These are phyloP conservation scores for Pterula multifida DNA, from an alignment of 1,284 basidiomycete genomes.

Conservation along the genomic window DNA sequence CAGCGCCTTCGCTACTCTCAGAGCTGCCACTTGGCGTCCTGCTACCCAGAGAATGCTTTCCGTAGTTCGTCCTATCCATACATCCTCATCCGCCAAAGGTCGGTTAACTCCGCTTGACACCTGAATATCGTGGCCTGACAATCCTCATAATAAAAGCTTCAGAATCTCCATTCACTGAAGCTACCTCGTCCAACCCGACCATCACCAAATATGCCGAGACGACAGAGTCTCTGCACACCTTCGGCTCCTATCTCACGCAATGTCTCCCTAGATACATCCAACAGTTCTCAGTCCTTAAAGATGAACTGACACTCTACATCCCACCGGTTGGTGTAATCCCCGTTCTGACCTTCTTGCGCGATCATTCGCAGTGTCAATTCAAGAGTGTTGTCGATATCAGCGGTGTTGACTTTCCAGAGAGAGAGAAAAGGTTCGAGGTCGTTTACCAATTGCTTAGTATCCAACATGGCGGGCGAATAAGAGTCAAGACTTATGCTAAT, in stretches of 20 bases:
- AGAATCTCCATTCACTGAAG: slow-evolving; percentile 73
- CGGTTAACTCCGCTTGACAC: slow-evolving; percentile 7
- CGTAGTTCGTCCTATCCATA: slow-evolving; percentile 19
- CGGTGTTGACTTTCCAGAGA: slow-evolving; percentile 91
- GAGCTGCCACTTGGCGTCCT: neutral
- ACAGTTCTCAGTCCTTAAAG: slow-evolving; percentile 96
- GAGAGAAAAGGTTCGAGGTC: slow-evolving; percentile 92
- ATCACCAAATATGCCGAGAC: slow-evolving; percentile 56
- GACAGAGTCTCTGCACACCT: slow-evolving; percentile 72
- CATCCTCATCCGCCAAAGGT: slow-evolving; percentile 41
- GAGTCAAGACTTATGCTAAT: slow-evolving; percentile 96
- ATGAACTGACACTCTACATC: slow-evolving; percentile 89
- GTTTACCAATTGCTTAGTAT: slow-evolving; percentile 93
- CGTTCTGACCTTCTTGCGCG: slow-evolving; percentile 86
- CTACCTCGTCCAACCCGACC: slow-evolving; percentile 78
- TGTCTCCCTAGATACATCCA: slow-evolving; percentile 92
- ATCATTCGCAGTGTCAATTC: slow-evolving; percentile 95
- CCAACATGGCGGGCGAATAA: slow-evolving; percentile 65
- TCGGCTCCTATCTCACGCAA: slow-evolving; percentile 84
- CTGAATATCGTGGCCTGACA: neutral
- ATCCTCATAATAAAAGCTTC: slow-evolving; percentile 31
- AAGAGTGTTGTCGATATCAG: slow-evolving; percentile 90
- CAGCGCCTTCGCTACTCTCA: neutral
- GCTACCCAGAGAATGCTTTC: neutral
- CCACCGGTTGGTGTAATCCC: slow-evolving; percentile 78